phyloP scores from a whole-genome alignment of 768 basidiomycete species.

The Cyclocybe cylindracea region DNA sequence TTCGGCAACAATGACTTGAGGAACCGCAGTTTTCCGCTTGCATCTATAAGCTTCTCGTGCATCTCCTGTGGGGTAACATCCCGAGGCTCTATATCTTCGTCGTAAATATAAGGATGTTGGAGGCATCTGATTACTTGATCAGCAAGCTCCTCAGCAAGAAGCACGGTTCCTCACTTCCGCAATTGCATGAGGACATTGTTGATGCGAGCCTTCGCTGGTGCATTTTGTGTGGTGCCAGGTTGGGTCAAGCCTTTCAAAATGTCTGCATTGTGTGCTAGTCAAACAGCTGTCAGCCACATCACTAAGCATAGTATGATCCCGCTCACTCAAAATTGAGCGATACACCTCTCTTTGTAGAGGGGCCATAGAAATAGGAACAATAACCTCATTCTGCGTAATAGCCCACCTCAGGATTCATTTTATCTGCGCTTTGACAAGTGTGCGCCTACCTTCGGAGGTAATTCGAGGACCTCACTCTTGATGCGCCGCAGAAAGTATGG shows the following conservation, averaged over 20 bases:
- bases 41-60: constrained; percentile 80
- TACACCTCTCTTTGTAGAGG: constrained; percentile 88
- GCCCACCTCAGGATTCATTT: not conserved
- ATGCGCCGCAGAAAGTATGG: constrained; percentile 94
- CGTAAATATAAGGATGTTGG: constrained; percentile 90
- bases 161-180: constrained; percentile 59
- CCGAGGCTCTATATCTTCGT: constrained; percentile 75
- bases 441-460: constrained; percentile 80
- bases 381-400: constrained; percentile 74
- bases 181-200: constrained; percentile 89
- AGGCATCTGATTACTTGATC: constrained; percentile 57
- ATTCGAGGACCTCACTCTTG: constrained; percentile 88
- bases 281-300: constrained; percentile 4
- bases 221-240: constrained; percentile 32
- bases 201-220: constrained; percentile 53
- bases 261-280: constrained; percentile 70
- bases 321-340: constrained; percentile 76
- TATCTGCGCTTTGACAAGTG: not conserved
- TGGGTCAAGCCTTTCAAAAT: constrained; percentile 62
- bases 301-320: constrained; percentile 11
- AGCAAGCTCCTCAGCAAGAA: not conserved
- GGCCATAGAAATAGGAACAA: constrained; percentile 88
- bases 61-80: constrained; percentile 56
- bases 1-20: constrained; percentile 80
- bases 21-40: constrained; percentile 82